A percentile compares a stretch with the other conserved stretches of the same genome.
These are phyloP conservation scores for Ogataea chonburiensis DNA, from an alignment of 805 yeast species.

Conservation along the genomic window DNA sequence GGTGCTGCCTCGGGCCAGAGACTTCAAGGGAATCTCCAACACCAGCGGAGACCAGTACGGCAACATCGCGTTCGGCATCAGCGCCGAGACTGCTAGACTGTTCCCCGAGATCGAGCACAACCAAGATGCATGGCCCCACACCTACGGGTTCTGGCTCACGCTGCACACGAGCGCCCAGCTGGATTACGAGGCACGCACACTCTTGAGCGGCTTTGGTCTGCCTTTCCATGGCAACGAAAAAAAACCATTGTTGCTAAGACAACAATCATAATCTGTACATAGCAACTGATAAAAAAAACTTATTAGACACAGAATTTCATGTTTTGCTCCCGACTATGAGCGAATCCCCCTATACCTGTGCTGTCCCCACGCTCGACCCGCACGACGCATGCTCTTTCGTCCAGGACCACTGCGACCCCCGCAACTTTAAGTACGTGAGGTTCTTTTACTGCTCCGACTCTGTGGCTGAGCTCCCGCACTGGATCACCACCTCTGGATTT, in stretches of 20 bases:
- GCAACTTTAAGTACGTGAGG: slow-evolving; percentile 22
- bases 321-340: slow-evolving; percentile 1
- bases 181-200: slow-evolving; percentile 83
- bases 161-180: slow-evolving; percentile 87
- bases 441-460: slow-evolving; percentile 28
- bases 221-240: slow-evolving; percentile 66
- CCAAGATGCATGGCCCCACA: slow-evolving; percentile 84
- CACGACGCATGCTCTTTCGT: slow-evolving; percentile 23
- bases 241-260: slow-evolving; percentile 31
- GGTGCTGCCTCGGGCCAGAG: slow-evolving; percentile 90
- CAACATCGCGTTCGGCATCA: slow-evolving; percentile 80
- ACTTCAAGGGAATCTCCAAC: slow-evolving; percentile 74
- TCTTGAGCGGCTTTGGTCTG: slow-evolving; percentile 77
- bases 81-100: slow-evolving; percentile 68
- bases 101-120: slow-evolving; percentile 94
- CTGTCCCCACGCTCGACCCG: slow-evolving; percentile 7
- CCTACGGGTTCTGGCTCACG: slow-evolving; percentile 83
- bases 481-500: slow-evolving; percentile 11
- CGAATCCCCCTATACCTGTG: slow-evolving; percentile 6
- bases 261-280: slow-evolving; percentile 17
- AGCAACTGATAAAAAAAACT: slow-evolving; percentile 4
- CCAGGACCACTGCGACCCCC: slow-evolving; percentile 20
- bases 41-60: slow-evolving; percentile 83
- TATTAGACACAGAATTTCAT: slow-evolving; percentile 1
- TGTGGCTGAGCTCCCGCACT: slow-evolving; percentile 8